Percentiles rank a stretch among this genome's conserved stretches.
Conservation (phyloP, 129 eudicot species). For the Helianthus tuberosus region DNA sequence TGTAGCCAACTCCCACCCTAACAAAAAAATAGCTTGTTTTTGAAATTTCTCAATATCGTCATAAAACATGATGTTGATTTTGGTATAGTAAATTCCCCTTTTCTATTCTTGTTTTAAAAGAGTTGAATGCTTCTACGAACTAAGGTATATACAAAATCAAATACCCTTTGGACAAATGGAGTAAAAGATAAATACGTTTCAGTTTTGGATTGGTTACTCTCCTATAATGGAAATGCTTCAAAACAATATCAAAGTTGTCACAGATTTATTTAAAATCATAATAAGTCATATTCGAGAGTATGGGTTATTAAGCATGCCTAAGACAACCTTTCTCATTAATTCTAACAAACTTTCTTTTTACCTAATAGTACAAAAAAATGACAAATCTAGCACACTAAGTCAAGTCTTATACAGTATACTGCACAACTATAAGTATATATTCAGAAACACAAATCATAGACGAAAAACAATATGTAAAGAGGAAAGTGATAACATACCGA, state of each 20-base stretch:
- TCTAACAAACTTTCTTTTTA: conserved; percentile 8
- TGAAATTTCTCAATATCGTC: conserved; percentile 1
- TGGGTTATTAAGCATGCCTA: conserved; percentile 5
- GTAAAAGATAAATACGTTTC: not conserved
- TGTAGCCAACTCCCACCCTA: no score
- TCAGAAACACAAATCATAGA: conserved; percentile 20
- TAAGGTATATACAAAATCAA: not conserved
- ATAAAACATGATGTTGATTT: conserved; percentile 4
- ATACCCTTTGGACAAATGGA: conserved; percentile 1
- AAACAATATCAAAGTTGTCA: conserved; percentile 3
- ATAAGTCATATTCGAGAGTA: not conserved
- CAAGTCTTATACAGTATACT: conserved; percentile 7
- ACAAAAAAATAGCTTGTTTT: not conserved
- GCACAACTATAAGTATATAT: conserved; percentile 5
- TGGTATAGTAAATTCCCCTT: not conserved
- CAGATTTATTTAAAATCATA: conserved; percentile 1
- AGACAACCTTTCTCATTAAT: conserved; percentile 3
- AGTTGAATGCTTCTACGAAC: conserved; percentile 6
- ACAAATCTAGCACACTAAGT: not conserved
- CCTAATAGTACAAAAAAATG: not conserved
- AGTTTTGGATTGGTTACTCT: not conserved
- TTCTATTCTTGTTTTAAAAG: not conserved
- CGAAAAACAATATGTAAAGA: conserved; percentile 24
- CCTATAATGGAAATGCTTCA: conserved; percentile 6
- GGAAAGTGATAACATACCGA: conserved; percentile 58